phyloP scores from a whole-genome alignment of 176 grass and related monocot species.

The Tillandsia leiboldiana region DNA sequence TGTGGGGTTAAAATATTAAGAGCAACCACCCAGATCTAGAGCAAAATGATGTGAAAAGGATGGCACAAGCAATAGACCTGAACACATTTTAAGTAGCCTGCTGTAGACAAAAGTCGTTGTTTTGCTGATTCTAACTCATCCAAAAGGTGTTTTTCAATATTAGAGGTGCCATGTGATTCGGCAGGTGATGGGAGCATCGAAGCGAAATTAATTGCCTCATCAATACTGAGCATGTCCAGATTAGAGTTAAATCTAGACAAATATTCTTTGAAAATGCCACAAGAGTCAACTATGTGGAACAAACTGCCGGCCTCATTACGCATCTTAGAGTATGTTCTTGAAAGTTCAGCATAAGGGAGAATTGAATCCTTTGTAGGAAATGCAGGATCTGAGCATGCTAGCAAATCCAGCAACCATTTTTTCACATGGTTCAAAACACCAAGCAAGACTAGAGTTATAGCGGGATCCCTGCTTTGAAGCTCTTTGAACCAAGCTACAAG shows the following conservation, averaged over 20 bases:
- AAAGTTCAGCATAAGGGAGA: constrained; percentile 79
- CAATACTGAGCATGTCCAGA: constrained; percentile 44
- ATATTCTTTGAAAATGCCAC: constrained; percentile 46
- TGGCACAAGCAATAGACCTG: constrained; percentile 45
- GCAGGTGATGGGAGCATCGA: constrained; percentile 53
- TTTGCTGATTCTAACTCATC: constrained; percentile 82
- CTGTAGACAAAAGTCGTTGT: constrained; percentile 74
- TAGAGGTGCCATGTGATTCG: constrained; percentile 29
- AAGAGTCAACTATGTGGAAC: constrained; percentile 47
- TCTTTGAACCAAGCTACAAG: constrained; percentile 88
- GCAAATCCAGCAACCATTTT: constrained; percentile 66
- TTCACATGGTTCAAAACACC: constrained; percentile 60
- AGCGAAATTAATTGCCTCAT: constrained; percentile 72
- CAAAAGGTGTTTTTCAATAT: constrained; percentile 35
- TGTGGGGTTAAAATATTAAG: constrained; percentile 3
- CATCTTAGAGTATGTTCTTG: constrained; percentile 92
- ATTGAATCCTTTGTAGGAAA: constrained; percentile 84
- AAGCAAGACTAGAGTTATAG: constrained; percentile 34
- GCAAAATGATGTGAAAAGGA: constrained; percentile 1
- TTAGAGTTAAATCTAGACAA: constrained; percentile 42
- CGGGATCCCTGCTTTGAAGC: constrained; percentile 49
- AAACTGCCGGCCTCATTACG: constrained; percentile 62
- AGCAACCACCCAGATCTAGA: constrained; percentile 17
- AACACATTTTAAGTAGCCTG: constrained; percentile 92
- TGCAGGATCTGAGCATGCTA: constrained; percentile 74